Percentiles rank a stretch among this genome's conserved stretches.
phyloP scores from a whole-genome alignment of 371 early-diverging fungal species.

The Mucor ambiguus region DNA sequence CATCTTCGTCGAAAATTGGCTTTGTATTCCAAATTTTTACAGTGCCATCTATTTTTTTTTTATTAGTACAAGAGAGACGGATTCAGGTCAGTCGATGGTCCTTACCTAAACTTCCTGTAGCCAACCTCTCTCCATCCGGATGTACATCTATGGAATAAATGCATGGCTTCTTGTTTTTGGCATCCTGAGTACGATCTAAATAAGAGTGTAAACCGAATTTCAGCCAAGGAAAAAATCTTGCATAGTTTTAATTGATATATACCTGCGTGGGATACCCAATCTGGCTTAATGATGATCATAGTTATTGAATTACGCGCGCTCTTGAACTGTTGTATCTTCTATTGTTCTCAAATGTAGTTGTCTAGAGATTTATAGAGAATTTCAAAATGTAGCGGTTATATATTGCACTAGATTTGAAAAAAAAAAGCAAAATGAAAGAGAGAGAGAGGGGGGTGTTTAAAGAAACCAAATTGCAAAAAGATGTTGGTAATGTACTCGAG shows the following conservation, averaged over 20 bases:
- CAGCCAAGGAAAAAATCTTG: background rate
- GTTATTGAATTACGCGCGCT: conserved; percentile 5
- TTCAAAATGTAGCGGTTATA: background rate
- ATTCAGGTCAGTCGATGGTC: background rate
- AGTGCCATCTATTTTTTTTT: conserved; percentile 64
- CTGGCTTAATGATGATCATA: conserved; percentile 43
- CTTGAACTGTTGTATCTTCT: no score
- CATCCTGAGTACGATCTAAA: conserved; percentile 16
- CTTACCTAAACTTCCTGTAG: conserved; percentile 85
- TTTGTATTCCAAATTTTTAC: conserved; percentile 84
- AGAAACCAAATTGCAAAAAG: background rate
- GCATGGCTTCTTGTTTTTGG: conserved; percentile 57
- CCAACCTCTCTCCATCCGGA: conserved; percentile 81
- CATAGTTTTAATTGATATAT: background rate
- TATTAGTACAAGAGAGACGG: background rate
- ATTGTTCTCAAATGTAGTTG: background rate
- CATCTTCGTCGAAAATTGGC: conserved; percentile 61
- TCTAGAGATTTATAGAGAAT: background rate
- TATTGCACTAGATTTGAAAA: background rate
- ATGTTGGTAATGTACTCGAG: background rate
- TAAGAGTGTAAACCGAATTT: background rate
- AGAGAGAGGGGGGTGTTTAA: background rate
- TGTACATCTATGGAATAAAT: conserved; percentile 90
- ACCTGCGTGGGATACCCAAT: conserved; percentile 41
- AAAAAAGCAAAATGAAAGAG: conserved; percentile 7